Evolutionary conservation across 768 basidiomycete species (phyloP).

Genomic region (Thelephora ganbajun): DNA sequence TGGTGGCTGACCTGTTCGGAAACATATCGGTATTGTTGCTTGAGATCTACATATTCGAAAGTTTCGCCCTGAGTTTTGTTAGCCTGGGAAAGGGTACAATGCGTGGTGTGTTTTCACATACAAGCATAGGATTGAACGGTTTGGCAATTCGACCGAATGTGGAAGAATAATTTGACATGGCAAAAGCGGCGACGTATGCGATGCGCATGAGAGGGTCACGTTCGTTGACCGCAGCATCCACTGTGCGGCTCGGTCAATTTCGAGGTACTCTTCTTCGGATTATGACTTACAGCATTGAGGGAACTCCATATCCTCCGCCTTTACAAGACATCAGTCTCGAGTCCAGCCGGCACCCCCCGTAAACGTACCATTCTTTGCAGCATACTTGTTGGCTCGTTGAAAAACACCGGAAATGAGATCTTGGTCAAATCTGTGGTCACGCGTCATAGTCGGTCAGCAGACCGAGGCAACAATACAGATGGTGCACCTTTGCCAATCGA

Average conservation of each 20-base stretch:
- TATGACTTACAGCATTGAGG: constrained; percentile 66
- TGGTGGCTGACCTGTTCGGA: constrained; percentile 98
- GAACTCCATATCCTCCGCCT: constrained; percentile 97
- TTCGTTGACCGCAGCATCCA: constrained; percentile 76
- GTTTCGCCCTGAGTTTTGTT: constrained; percentile 57
- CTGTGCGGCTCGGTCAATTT: constrained; percentile 19
- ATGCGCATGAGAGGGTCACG: constrained; percentile 67
- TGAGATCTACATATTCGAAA: constrained; percentile 83
- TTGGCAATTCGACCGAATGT: constrained; percentile 95
- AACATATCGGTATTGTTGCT: constrained; percentile 83
- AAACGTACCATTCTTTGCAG: constrained; percentile 77
- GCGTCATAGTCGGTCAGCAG: too few species aligned
- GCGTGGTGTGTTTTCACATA: constrained; percentile 21
- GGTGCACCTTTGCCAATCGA: constrained; percentile 64
- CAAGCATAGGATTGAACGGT: constrained; percentile 93
- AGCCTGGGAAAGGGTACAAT: background rate
- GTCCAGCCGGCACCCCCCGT: background rate
- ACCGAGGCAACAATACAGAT: too few species aligned
- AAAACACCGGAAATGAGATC: constrained; percentile 90
- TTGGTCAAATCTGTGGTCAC: constrained; percentile 57
- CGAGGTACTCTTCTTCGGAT: too few species aligned
- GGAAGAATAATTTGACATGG: constrained; percentile 95
- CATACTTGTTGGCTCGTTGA: constrained; percentile 94
- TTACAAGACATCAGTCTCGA: background rate
- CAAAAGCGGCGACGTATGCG: constrained; percentile 91